Evolutionary conservation across 805 yeast genomes (phyloP), one percentile per base, ranked within the genome.

Genomic region (Barnettozyma vustinii): DNA sequence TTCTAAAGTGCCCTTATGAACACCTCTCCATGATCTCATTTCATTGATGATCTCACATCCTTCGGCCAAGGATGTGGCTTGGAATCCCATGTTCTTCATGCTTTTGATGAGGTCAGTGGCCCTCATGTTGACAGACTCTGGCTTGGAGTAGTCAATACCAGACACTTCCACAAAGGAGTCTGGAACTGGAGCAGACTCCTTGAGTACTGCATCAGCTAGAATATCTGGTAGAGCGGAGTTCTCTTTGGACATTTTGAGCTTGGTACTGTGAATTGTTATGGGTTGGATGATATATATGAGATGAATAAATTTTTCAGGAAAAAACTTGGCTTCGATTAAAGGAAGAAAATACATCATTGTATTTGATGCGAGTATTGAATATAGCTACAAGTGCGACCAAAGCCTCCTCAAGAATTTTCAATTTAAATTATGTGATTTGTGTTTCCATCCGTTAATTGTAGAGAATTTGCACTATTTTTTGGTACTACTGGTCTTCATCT

Each of bases 61-160:
- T 57, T 81, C 75, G 30, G 90, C 83, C 42, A 94, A 76, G 7
- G 92, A 77, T 8, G 91, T 80, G 9, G 96, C 99, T 72, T 94
- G 99, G 74, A 92, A 94, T 8, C 99, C 99, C 97, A 95, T 94
- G 36, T 81, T 82, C 59, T 74, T 82, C 99, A 95, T 94, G 30
- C 92, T 80, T 32, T 72, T 73, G 54, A 94, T 77, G 56, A 94
- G 73, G 60, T 87, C 91, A 13, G 76, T 74, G 39, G 98, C 99
- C 41, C 76, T 73, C 78, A 87, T 81, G 67, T 91, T 81, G 57
- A 77, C 78, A 48, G 92, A 86, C 45, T 77, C 79, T 39, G 86
- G 84, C 58, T 81, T 76, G 42, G 92, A 83, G 70, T 92, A 94
- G 68, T 94, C 97, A 45, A 94, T 81, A 49, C 99, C 99, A 49